A percentile compares a stretch with the other conserved stretches of the same genome.
These are phyloP conservation scores for Leccinum obscurum DNA, from an alignment of 768 basidiomycete genomes.

Conservation along the genomic window DNA sequence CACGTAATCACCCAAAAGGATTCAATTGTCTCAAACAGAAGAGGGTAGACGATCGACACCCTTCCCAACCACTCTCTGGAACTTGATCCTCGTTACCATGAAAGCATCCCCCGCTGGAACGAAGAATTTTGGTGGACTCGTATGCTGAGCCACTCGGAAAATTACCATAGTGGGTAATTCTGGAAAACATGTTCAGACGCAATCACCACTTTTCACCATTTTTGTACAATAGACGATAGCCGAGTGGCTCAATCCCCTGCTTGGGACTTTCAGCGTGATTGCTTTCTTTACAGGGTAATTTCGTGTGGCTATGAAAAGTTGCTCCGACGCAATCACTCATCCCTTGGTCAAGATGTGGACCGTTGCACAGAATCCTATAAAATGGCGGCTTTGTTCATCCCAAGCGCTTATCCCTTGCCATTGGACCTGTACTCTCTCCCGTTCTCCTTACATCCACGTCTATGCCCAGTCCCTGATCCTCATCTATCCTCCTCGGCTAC, in stretches of 20 bases:
- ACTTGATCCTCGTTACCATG: background rate
- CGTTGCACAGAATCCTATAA: constrained; percentile 16
- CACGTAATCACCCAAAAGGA: constrained; percentile 8
- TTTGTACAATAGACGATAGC: constrained; percentile 10
- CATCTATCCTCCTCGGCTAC: background rate
- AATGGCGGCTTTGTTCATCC: constrained; percentile 10
- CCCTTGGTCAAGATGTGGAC: constrained; percentile 16
- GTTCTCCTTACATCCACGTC: background rate
- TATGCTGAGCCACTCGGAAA: constrained; percentile 14
- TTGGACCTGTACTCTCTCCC: background rate
- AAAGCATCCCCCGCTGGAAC: background rate
- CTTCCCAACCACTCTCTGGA: background rate
- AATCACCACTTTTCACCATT: constrained; percentile 23
- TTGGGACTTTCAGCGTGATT: constrained; percentile 22
- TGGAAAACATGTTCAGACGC: constrained; percentile 18
- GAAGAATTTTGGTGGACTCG: background rate
- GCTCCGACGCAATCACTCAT: constrained; percentile 29
- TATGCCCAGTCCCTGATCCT: background rate
- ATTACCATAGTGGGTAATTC: constrained; percentile 12
- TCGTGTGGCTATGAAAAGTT: constrained; percentile 16
- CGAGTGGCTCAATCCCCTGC: constrained; percentile 27
- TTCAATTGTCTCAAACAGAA: constrained; percentile 6
- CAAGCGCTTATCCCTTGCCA: background rate
- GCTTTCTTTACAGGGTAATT: constrained; percentile 22
- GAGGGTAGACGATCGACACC: constrained; percentile 2